phyloP scores from a whole-genome alignment of 2,329 filamentous ascomycete genomes.

The Fusarium tjaetaba region DNA sequence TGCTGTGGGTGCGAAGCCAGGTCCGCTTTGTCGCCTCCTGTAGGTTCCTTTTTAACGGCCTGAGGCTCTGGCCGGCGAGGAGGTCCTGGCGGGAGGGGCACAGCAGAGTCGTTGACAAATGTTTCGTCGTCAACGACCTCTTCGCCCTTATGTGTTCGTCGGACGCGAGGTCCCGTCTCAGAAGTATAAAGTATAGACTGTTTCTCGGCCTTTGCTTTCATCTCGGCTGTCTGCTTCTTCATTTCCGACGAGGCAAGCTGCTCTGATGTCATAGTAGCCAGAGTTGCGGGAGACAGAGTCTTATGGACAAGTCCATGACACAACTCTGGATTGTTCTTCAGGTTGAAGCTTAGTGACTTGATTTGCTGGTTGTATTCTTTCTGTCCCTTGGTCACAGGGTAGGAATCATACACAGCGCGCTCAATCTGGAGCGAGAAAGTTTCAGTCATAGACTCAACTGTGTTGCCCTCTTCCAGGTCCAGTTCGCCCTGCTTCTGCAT shows the following conservation, averaged over 20 bases:
- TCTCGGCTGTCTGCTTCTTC: conserved; percentile 78
- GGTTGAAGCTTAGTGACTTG: conserved; percentile 82
- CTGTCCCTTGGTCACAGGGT: conserved; percentile 57
- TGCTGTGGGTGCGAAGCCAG: conserved; percentile 48
- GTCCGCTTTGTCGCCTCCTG: conserved; percentile 37
- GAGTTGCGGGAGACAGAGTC: conserved; percentile 74
- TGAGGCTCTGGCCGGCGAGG: conserved; percentile 37
- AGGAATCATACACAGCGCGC: conserved; percentile 69
- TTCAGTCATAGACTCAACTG: conserved; percentile 72
- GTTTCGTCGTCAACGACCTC: conserved; percentile 85
- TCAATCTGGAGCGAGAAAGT: conserved; percentile 83
- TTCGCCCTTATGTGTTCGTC: conserved; percentile 94
- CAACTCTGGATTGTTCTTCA: conserved; percentile 87
- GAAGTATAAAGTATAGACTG: conserved; percentile 85
- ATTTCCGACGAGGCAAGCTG: conserved; percentile 93
- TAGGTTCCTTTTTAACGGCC: conserved; percentile 50
- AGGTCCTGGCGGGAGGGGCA: conserved; percentile 41
- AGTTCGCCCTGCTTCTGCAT: conserved; percentile 74
- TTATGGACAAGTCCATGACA: conserved; percentile 78
- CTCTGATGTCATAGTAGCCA: conserved; percentile 89
- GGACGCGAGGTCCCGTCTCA: conserved; percentile 76
- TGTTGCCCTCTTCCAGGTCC: conserved; percentile 69
- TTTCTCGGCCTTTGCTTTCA: conserved; percentile 82
- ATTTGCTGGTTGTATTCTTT: conserved; percentile 70
- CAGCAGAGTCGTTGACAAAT: conserved; percentile 50